Base-by-base conservation (phyloP, 768 basidiomycete genomes). In the Amanita pseudoporphyria region DNA sequence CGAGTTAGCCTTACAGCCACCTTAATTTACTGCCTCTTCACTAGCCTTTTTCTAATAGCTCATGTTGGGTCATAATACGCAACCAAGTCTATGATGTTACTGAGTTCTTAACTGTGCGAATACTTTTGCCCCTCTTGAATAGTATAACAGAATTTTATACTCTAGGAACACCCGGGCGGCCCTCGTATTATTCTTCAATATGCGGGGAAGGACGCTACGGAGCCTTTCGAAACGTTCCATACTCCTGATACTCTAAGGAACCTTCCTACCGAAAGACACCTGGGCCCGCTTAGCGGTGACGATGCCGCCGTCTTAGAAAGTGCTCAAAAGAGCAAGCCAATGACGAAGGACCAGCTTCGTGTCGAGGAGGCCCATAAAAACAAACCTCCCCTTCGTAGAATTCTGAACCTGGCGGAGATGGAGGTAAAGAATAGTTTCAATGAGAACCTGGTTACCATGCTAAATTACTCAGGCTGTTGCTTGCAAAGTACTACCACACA, bases 1-100 rank as follows among this genome's bases (percentile, higher is more conserved):
- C 16, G 59, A 66, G 84, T 83, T 52, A 35, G 70, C 62, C 18
- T 45, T 39, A 19, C 13, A 21, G 24, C 16, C 53, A 44, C 10
- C 26, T 18, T 52, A 10, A 28, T 37, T 13, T 26, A 10, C 19
- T 33, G 5, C 13, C 7, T 30, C 6, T 30, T 50, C 14, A 39
- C 36, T 44, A 51, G 16, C 44, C 42, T 57, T 41, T 54, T 45
- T 24, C 46, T 41, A 56, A 42, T 52, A 85, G 84, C 33, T 84
- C 83, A 14, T 89, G 87, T 60, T 92, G 89, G 89, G 81, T 92
- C 56, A 80, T 91, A 59, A 84, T 92, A 54, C 71, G 74, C 45
- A 77, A 82, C 64, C 71, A 76, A 47, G 88, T 90, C n/a, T 91
- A 91, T 67, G 87, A 91, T 67, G 84, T 89, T 47, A 87, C 87